Conservation (phyloP, 2,329 filamentous ascomycete genomes). For the Pezicula carpinea region DNA sequence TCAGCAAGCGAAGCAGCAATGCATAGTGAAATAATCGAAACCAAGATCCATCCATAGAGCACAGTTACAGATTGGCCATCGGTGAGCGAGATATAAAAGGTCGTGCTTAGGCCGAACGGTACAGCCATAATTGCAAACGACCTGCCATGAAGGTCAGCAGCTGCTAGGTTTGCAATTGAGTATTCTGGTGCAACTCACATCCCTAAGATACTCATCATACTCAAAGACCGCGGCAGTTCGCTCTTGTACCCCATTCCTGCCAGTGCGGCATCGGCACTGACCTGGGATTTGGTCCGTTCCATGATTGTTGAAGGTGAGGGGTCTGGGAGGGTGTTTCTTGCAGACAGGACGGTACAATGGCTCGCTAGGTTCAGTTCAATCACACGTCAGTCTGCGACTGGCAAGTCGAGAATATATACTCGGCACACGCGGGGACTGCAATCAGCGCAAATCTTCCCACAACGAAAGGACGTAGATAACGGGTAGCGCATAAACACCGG, state of each 20-base stretch:
- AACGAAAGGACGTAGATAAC: constrained; percentile 8
- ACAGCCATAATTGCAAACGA: constrained; percentile 75
- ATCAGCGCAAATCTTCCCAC: too few relatives aligned
- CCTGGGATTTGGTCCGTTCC: constrained; percentile 7
- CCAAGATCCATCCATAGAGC: constrained; percentile 65
- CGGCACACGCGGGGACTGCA: constrained; percentile 2
- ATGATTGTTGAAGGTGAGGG: constrained; percentile 7
- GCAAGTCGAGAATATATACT: neutral
- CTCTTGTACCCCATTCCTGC: constrained; percentile 56
- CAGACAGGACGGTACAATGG: constrained; percentile 1
- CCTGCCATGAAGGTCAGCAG: constrained; percentile 20
- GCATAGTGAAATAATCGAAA: constrained; percentile 57
- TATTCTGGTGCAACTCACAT: constrained; percentile 19
- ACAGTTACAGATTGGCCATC: constrained; percentile 67
- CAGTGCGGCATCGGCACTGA: constrained; percentile 13
- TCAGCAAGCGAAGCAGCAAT: constrained; percentile 65
- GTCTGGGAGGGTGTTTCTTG: neutral
- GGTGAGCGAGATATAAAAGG: constrained; percentile 61
- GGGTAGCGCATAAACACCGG: constrained; percentile 17
- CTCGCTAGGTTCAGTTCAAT: neutral
- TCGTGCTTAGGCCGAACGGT: constrained; percentile 63
- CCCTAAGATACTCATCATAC: constrained; percentile 66
- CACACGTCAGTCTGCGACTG: neutral
- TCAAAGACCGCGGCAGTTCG: constrained; percentile 61
- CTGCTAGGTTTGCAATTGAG: neutral